phyloP scores from a whole-genome alignment of 2,329 filamentous ascomycete species.

The Alternaria arbusti region DNA sequence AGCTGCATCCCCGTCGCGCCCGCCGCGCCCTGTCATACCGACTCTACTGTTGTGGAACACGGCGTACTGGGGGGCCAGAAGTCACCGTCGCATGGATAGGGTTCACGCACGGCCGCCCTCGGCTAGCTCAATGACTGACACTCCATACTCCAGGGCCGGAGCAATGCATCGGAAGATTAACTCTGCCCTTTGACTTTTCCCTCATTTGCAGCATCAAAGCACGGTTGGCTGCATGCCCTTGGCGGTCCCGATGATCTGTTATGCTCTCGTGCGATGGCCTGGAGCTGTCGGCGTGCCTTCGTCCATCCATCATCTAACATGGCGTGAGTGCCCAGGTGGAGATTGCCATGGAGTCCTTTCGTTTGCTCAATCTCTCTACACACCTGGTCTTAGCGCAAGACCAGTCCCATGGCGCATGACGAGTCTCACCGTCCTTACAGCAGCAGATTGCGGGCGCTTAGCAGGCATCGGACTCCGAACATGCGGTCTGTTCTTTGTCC shows the following conservation, averaged over 20 bases:
- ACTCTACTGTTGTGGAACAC: slow-evolving; percentile 26
- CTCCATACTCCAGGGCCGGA: slow-evolving; percentile 19
- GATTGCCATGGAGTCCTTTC: slow-evolving; percentile 19
- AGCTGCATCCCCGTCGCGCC: slow-evolving; percentile 21
- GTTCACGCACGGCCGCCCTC: slow-evolving; percentile 6
- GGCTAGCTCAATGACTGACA: slow-evolving; percentile 28
- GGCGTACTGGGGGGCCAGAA: slow-evolving; percentile 23
- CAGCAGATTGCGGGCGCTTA: slow-evolving; percentile 22
- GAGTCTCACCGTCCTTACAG: slow-evolving; percentile 30
- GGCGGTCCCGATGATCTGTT: slow-evolving; percentile 19
- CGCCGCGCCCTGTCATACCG: slow-evolving; percentile 29
- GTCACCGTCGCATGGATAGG: slow-evolving; percentile 26
- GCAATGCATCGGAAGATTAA: slow-evolving; percentile 15
- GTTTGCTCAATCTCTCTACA: slow-evolving; percentile 4
- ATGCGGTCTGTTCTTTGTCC: slow-evolving; percentile 13
- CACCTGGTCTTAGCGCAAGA: slow-evolving; percentile 9
- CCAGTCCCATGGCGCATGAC: slow-evolving; percentile 16
- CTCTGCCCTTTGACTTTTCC: background rate
- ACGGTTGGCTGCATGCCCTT: slow-evolving; percentile 5
- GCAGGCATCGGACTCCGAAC: slow-evolving; percentile 40
- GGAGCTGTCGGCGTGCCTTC: background rate
- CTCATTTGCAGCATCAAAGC: background rate
- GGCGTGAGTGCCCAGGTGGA: background rate
- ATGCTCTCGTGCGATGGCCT: background rate
- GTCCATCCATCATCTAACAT: slow-evolving; percentile 5